These are phyloP conservation scores for Kazachstania bromeliacearum DNA, from an alignment of 805 yeast species.

Conservation along the genomic window DNA sequence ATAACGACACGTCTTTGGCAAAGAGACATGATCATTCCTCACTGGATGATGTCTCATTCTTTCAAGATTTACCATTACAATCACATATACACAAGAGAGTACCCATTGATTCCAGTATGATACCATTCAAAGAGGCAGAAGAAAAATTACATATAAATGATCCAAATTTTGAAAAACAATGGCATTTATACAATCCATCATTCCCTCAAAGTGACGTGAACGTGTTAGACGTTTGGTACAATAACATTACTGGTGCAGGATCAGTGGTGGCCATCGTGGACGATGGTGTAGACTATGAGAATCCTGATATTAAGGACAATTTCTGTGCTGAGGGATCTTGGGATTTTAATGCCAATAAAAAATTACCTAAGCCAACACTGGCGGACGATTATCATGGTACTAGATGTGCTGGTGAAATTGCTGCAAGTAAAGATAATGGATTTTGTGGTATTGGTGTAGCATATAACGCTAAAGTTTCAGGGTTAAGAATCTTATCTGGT, in stretches of 20 bases:
- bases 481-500: constrained; percentile 81
- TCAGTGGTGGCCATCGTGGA: constrained; percentile 84
- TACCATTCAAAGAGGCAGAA: constrained; percentile 37
- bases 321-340: constrained; percentile 77
- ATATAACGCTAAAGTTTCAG: constrained; percentile 73
- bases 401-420: constrained; percentile 95
- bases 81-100: constrained; percentile 41
- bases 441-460: constrained; percentile 98
- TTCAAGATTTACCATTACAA: constrained; percentile 48
- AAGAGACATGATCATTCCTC: constrained; percentile 10
- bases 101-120: constrained; percentile 51
- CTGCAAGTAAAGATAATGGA: constrained; percentile 70
- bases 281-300: constrained; percentile 84
- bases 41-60: constrained; percentile 27
- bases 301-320: constrained; percentile 59
- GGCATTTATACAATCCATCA: constrained; percentile 79
- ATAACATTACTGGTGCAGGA: constrained; percentile 72
- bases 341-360: constrained; percentile 76
- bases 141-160: constrained; percentile 58
- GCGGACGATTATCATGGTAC: constrained; percentile 90
- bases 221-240: constrained; percentile 75
- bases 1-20: neutral
- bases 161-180: constrained; percentile 75
- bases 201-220: constrained; percentile 81
- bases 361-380: constrained; percentile 71